Base-by-base conservation (phyloP, 441 rosid genomes). In the Erysimum pusillum region DNA sequence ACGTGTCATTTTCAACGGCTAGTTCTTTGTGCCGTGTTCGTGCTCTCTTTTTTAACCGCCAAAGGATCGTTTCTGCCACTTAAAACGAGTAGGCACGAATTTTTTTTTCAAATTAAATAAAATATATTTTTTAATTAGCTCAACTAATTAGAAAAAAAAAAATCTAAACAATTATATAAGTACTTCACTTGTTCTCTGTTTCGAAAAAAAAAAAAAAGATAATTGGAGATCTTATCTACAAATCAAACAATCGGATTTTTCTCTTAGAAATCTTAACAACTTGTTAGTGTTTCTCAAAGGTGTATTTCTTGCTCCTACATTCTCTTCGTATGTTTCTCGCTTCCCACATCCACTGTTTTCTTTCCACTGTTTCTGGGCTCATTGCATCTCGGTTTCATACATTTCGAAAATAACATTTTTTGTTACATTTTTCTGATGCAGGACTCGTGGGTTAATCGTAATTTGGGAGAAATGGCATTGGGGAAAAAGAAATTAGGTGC, bases 401-500 rank as follows among this genome's bases (percentile, higher is more conserved):
- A 45, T 45, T 28, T 46, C 20, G 1, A 0, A 66, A 15, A 18
- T 51, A 66, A 49, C n/a, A 7, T 36, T 28, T 61, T 61, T 60
- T 9, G 15, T 73, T 41, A 20, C 49, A 36, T n/a, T 17, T 68
- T 34, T 5, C 3, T 31, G 2, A 56, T 45, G 18, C 72, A 74
- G 49, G 68, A 44, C 20, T 73, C 71, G 31, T 36, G 59, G 9
- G 7, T 59, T 46, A 38, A 41, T 28, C 4, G 20, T 76, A 31
- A 22, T 22, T 22, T 22, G 25, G 25, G 25, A 2, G 25, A 28
- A 11, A 86, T 90, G 91, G 91, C 82, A 13, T 48, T 81, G 74
- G 84, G 84, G 6, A 79, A 64, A 79, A 79, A 77, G 69, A 62
- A 17, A 49, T 58, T 78, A 46, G 62, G 67, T 81, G 69, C 80